Percentiles rank a stretch among this genome's conserved stretches.
These are phyloP conservation scores for Astragalus membranaceus DNA, from an alignment of 306 rosid genomes.

Conservation along the genomic window DNA sequence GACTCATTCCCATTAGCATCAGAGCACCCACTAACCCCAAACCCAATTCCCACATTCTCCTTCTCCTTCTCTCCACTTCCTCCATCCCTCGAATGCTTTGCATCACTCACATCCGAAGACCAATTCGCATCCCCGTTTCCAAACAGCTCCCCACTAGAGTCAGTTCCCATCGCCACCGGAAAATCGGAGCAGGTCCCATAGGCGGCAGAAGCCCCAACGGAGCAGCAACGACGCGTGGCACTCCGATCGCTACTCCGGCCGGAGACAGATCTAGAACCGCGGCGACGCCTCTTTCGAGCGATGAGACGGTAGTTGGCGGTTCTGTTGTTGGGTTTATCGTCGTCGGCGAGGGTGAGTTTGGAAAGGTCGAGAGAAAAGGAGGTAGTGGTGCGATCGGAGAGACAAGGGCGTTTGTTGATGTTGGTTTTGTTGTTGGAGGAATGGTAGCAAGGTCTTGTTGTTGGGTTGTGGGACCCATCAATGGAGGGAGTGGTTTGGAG, in stretches of 20 bases:
- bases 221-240: slow-evolving; percentile 81
- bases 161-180: slow-evolving; percentile 86
- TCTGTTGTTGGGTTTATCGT: slow-evolving; percentile 26
- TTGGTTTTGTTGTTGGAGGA: slow-evolving; percentile 19
- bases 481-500: slow-evolving; percentile 28
- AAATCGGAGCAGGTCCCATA: slow-evolving; percentile 94
- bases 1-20: slow-evolving; percentile 79
- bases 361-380: slow-evolving; percentile 67
- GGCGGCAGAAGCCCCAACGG: slow-evolving; percentile 89
- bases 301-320: slow-evolving; percentile 43
- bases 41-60: slow-evolving; percentile 58
- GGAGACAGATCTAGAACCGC: slow-evolving; percentile 88
- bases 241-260: slow-evolving; percentile 98
- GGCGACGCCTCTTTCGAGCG: slow-evolving; percentile 77
- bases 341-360: slow-evolving; percentile 62
- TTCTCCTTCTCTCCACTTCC: slow-evolving; percentile 70
- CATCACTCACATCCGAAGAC: slow-evolving; percentile 93
- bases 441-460: slow-evolving; percentile 25
- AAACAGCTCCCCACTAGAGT: slow-evolving; percentile 93
- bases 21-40: slow-evolving; percentile 56
- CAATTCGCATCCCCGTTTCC: slow-evolving; percentile 81
- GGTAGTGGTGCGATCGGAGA: slow-evolving; percentile 71
- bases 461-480: background rate
- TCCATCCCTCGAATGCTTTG: slow-evolving; percentile 57
- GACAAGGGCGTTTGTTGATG: slow-evolving; percentile 76